Evolutionary conservation across 2,329 filamentous ascomycete genomes (phyloP).

Genomic region (Alternaria hordeiaustralica): DNA sequence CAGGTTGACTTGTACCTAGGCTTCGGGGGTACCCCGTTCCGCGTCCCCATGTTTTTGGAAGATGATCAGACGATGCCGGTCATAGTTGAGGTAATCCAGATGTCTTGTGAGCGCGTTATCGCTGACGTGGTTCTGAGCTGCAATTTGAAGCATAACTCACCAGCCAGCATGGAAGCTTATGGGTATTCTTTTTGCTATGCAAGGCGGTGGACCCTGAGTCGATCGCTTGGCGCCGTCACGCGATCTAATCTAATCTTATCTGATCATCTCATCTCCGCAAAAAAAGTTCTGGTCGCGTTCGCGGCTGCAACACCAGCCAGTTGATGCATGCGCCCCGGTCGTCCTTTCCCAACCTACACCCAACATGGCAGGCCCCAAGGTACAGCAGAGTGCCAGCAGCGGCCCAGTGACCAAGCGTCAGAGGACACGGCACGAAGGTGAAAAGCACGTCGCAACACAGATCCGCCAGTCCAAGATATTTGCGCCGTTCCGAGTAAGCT

Average conservation of each 20-base stretch:
- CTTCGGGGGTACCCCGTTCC: neutral
- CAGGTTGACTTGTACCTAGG: neutral
- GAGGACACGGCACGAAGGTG: slow-evolving; percentile 36
- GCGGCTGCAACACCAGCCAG: slow-evolving; percentile 13
- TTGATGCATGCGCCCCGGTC: slow-evolving; percentile 3
- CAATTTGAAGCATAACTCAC: neutral
- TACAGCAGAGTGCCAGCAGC: slow-evolving; percentile 50
- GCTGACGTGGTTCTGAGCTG: neutral
- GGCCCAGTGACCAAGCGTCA: slow-evolving; percentile 72
- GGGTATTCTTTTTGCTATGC: neutral
- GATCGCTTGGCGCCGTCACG: slow-evolving; percentile 29
- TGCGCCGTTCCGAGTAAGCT: slow-evolving; percentile 84
- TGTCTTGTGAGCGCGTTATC: neutral
- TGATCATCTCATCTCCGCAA: slow-evolving; percentile 29
- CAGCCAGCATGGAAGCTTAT: neutral
- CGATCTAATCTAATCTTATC: slow-evolving; percentile 30
- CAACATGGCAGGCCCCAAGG: slow-evolving; percentile 58
- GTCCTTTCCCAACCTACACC: neutral
- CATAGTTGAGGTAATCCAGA: neutral
- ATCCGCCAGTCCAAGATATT: slow-evolving; percentile 76
- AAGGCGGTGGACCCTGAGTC: slow-evolving; percentile 19
- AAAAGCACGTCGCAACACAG: slow-evolving; percentile 51
- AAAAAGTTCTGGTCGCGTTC: slow-evolving; percentile 18
- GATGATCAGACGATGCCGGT: neutral
- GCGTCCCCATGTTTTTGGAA: neutral